Evolutionary conservation across 1,139 yeast genomes (phyloP), one percentile per base, ranked within the genome.

Genomic region (Yamadazyma dushanensis): DNA sequence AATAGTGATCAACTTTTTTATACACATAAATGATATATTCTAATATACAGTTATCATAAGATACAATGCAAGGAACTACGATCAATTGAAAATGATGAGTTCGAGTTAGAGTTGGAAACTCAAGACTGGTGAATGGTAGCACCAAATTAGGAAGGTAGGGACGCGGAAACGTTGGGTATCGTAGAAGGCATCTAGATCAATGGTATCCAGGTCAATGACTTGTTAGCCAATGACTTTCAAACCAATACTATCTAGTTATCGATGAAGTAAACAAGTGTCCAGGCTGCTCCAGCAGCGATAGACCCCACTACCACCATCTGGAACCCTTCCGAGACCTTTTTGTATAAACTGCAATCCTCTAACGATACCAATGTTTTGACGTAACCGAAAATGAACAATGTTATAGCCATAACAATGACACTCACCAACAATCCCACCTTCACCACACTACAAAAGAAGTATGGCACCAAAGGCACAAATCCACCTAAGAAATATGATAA

Each of bases 301-400:
- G 97, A 95, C 29, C 98, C 98, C 35, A 88, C 90, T 15, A 84
- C 65, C 38, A 89, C 82, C 97, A 92, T 92, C 62, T 89, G 95
- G 28, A 84, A 38, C 35, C 97, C 97, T 58, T 89, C 96, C 32
- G 67, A 63, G 5, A 84, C 64, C 53, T 87, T 85, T 51, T 78
- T 80, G 41, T 57, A 53, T 8, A 60, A 60, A 11, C 87, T 74
- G 51, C 88, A 79, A 44, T 82, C 90, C 26, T 78, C 80, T 66
- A 90, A 78, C 8, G 97, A 84, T 36, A 89, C 77, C 29, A 83
- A 65, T 13, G 97, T 88, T 67, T 92, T 92, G 40, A 83, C 64
- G 55, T 76, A 86, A 25, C 98, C 98, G 60, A 92, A 92, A 54
- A 80, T 65, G 60, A 92, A 90, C 45, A 92, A 70, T 2, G 97